A percentile compares a stretch with the other conserved stretches of the same genome.
These are phyloP conservation scores for Leccinum broughii DNA, from an alignment of 768 basidiomycete genomes.

Conservation along the genomic window DNA sequence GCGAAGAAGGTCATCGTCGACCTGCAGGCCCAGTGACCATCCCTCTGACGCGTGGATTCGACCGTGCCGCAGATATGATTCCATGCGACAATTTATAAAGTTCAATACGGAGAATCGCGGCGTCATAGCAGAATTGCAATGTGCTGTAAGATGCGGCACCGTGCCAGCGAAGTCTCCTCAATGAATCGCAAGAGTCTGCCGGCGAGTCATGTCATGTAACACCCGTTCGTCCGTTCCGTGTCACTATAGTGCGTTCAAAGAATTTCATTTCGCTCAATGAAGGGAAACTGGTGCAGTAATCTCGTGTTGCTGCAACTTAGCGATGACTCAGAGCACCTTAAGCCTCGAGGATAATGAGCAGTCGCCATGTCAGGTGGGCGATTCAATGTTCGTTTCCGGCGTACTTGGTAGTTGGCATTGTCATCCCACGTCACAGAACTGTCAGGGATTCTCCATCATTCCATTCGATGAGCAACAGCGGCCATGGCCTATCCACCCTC, in stretches of 20 bases:
- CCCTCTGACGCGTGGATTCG: not conserved
- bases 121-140: not conserved
- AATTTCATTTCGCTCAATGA: not conserved
- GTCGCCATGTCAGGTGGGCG: not conserved
- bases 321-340: not conserved
- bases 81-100: not conserved
- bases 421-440: not conserved
- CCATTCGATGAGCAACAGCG: too few relatives aligned
- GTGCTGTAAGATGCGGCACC: not conserved
- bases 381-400: too few relatives aligned
- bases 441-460: too few relatives aligned
- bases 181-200: not conserved
- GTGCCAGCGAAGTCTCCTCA: not conserved
- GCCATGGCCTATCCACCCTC: not conserved
- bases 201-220: not conserved
- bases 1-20: too few relatives aligned
- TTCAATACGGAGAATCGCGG: not conserved
- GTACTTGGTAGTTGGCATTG: not conserved
- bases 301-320: not conserved
- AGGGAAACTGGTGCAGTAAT: not conserved
- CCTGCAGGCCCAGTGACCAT: not conserved
- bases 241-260: not conserved
- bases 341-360: not conserved
- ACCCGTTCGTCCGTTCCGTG: not conserved
- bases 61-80: not conserved